Base-by-base conservation (phyloP, 2,329 filamentous ascomycete genomes). In the Aspergillus sp. region DNA sequence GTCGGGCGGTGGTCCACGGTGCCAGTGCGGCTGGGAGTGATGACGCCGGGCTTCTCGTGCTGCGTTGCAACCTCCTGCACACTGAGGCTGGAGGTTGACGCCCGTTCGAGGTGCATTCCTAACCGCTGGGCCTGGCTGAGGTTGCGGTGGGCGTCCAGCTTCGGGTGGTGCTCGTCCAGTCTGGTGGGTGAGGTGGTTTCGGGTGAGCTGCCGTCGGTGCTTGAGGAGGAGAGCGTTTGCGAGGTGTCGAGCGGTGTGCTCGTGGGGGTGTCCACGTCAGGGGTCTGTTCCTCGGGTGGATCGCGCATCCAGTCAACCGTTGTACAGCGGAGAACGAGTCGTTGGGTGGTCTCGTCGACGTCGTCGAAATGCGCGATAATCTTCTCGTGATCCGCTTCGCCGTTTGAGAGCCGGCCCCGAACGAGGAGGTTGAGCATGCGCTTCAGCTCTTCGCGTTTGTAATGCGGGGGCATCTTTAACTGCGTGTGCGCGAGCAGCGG, bases 401-500 rank as follows among this genome's bases (percentile, higher is more conserved):
- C 69, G 34, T 74, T 75, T 23, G 93, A 77, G 82, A 91, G 91
- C 31, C 82, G 78, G 3, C 92, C 89, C 55, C 85, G 84, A 7
- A 82, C 80, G 2, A 97, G 80, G 13, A 95, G 83, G 47, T 80
- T 81, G 14, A 99, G 79, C 20, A 96, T 81, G 56, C 85, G 87
- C 36, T 88, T 76, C 38, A 99, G 83, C 68, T 97, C 93, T 40
- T 92, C 84, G 25, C 86, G 85, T 71, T 97, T 99, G 79, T 99
- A 97, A 68, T 96, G 86, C 1, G 90, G 91, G 17, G 92, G 87
- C 49, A 89, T 82, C 64, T 84, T 88, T 41, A 99, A 83, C 70
- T 97, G 94, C 2, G 93, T 97, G 68, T 99, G 90, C 34, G 89
- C 88, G 19, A 99, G 79, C 20, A 99, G 80, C 0, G 94, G 94